A percentile compares a stretch with the other conserved stretches of the same genome.
phyloP scores from a whole-genome alignment of 257 asterid genomes.

The Plectranthus barbatus region DNA sequence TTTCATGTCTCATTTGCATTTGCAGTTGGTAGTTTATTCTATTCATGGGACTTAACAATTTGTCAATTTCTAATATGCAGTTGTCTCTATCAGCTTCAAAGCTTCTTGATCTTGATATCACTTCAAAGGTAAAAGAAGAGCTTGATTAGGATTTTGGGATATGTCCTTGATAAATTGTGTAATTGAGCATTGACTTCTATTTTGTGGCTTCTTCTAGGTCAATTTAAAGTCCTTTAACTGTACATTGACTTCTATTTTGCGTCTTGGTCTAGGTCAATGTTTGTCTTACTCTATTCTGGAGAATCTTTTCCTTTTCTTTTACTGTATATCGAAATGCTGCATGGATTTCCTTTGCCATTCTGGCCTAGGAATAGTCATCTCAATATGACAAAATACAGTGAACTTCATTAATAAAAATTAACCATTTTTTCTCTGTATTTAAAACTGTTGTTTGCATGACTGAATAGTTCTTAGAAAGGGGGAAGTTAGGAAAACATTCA shows the following conservation, averaged over 20 bases:
- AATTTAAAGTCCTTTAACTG: background rate
- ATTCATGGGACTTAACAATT: slow-evolving; percentile 1
- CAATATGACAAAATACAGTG: background rate
- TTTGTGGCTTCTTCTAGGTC: background rate
- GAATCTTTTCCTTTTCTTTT: background rate
- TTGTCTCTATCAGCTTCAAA: slow-evolving; percentile 75
- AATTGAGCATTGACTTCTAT: slow-evolving; percentile 4
- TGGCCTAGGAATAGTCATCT: background rate
- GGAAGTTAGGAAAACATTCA: background rate
- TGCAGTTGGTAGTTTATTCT: background rate
- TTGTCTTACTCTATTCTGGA: no score
- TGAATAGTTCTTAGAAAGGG: background rate
- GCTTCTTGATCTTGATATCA: slow-evolving; percentile 50
- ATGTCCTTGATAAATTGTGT: background rate
- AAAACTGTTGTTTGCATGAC: background rate
- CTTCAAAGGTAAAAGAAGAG: slow-evolving; percentile 55
- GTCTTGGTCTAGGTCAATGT: no score
- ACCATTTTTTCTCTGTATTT: background rate
- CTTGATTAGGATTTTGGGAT: background rate
- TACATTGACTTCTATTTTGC: no score
- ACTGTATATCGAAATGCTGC: background rate
- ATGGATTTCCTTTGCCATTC: slow-evolving; percentile 4
- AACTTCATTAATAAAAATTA: background rate
- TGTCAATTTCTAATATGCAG: slow-evolving; percentile 38
- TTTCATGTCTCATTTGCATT: background rate